Conservation (phyloP, 2,329 filamentous ascomycete genomes). For the Rosellinia necatrix region DNA sequence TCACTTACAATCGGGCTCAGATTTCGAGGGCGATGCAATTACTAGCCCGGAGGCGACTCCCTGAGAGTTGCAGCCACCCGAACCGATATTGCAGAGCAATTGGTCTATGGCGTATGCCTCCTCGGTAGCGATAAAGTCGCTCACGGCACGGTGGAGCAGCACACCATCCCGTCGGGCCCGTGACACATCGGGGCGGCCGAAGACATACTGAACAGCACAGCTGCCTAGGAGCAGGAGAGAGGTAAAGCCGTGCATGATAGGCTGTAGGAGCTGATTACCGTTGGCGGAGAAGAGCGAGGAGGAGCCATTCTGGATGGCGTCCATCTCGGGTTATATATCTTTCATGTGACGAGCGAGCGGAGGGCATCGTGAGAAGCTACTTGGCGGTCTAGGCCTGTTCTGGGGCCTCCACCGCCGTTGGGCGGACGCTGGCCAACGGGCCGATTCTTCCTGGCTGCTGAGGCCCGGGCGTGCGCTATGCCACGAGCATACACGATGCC, state of each 20-base stretch:
- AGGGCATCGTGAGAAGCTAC: constrained; percentile 12
- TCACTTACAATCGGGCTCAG: constrained; percentile 59
- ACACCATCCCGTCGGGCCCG: constrained; percentile 40
- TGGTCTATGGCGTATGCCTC: constrained; percentile 55
- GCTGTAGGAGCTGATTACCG: constrained; percentile 39
- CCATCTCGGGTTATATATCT: constrained; percentile 38
- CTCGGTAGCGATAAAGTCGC: constrained; percentile 58
- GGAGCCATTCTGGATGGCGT: constrained; percentile 28
- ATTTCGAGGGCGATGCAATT: constrained; percentile 60
- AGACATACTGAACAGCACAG: constrained; percentile 55
- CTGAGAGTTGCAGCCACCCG: constrained; percentile 53
- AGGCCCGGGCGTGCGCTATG: neutral
- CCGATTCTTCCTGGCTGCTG: constrained; percentile 22
- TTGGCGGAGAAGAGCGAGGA: constrained; percentile 31
- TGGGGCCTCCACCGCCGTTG: neutral
- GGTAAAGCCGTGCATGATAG: constrained; percentile 57
- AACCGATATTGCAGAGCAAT: constrained; percentile 64
- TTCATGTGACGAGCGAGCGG: neutral
- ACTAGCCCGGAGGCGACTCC: constrained; percentile 57
- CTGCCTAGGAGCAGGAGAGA: constrained; percentile 57
- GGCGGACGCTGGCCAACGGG: constrained; percentile 17
- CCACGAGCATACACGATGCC: constrained; percentile 1
- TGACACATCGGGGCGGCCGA: constrained; percentile 50
- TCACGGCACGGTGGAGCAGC: constrained; percentile 53
- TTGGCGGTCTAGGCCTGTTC: constrained; percentile 4